Conservation (phyloP, 2,329 filamentous ascomycete species). For the Fusarium hostae region DNA sequence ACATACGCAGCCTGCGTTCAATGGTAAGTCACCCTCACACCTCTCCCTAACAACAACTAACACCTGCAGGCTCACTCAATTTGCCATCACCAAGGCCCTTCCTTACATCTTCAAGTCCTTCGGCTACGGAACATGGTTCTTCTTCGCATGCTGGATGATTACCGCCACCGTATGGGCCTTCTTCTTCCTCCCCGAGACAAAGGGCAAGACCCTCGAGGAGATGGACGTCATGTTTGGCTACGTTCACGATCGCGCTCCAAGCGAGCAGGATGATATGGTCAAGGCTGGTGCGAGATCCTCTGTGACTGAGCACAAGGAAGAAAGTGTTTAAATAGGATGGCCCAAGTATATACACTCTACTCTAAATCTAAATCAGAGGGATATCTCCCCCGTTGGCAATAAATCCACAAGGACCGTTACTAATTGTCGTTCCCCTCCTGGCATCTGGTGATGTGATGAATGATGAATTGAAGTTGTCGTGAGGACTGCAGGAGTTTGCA, state of each 20-base stretch:
- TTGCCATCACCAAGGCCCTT: constrained; percentile 56
- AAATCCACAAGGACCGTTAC: neutral
- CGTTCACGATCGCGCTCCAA: constrained; percentile 31
- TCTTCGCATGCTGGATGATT: constrained; percentile 65
- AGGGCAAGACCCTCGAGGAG: constrained; percentile 63
- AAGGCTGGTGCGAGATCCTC: constrained; percentile 27
- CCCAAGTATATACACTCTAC: neutral
- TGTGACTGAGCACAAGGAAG: constrained; percentile 39
- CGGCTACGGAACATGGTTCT: constrained; percentile 65
- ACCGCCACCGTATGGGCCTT: constrained; percentile 60
- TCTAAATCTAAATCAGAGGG: neutral
- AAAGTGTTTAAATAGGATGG: constrained; percentile 21
- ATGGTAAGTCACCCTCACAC: constrained; percentile 40
- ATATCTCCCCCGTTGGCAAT: neutral
- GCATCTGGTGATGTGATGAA: neutral
- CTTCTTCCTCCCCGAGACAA: constrained; percentile 66
- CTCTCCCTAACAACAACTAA: neutral
- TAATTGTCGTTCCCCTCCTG: neutral
- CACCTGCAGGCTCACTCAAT: constrained; percentile 49
- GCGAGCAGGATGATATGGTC: constrained; percentile 23
- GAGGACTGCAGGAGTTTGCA: neutral
- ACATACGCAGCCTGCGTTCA: constrained; percentile 55
- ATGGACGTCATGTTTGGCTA: constrained; percentile 57
- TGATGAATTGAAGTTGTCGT: neutral
- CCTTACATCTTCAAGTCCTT: constrained; percentile 58